Percentiles rank a stretch among this genome's conserved stretches.
Evolutionary conservation across 202 grass and related monocot species (phyloP).

Genomic region (Zizania palustris): DNA sequence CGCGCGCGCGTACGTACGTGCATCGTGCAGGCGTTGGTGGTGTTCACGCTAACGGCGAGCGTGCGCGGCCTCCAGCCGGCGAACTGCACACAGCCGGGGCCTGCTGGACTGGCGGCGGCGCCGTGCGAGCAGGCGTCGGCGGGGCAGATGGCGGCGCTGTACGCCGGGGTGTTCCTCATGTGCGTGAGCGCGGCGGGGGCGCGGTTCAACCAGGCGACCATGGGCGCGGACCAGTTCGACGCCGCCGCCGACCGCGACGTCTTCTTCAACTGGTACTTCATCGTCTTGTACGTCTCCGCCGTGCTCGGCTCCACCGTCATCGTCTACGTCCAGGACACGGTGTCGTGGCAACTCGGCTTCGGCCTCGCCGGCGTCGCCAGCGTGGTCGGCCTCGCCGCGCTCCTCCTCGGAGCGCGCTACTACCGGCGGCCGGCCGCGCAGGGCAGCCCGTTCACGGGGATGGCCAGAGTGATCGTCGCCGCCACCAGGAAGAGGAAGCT

Average conservation of each 20-base stretch:
- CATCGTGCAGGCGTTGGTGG: constrained; percentile 54
- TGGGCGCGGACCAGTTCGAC: constrained; percentile 74
- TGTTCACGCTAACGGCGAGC: constrained; percentile 67
- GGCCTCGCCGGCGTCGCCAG: constrained; percentile 23
- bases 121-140: constrained; percentile 44
- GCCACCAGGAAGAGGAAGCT: constrained; percentile 58
- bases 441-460: constrained; percentile 77
- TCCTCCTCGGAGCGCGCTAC: constrained; percentile 56
- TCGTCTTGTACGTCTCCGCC: constrained; percentile 50
- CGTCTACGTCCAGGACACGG: constrained; percentile 66
- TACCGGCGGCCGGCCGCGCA: constrained; percentile 35
- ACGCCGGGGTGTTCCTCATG: constrained; percentile 50
- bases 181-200: constrained; percentile 56
- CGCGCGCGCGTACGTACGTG: too few relatives aligned
- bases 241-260: constrained; percentile 45
- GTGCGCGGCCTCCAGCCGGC: constrained; percentile 48
- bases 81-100: constrained; percentile 30
- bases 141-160: constrained; percentile 62
- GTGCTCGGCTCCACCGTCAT: constrained; percentile 52
- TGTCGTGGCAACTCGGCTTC: constrained; percentile 74
- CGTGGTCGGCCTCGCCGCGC: constrained; percentile 28
- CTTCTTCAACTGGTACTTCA: constrained; percentile 89
- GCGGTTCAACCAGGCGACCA: constrained; percentile 69
- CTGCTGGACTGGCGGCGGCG: neutral
- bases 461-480: constrained; percentile 58